Percentiles rank a stretch among this genome's conserved stretches.
Evolutionary conservation across 2,329 filamentous ascomycete genomes (phyloP).

Genomic region (Phoma herbarum): DNA sequence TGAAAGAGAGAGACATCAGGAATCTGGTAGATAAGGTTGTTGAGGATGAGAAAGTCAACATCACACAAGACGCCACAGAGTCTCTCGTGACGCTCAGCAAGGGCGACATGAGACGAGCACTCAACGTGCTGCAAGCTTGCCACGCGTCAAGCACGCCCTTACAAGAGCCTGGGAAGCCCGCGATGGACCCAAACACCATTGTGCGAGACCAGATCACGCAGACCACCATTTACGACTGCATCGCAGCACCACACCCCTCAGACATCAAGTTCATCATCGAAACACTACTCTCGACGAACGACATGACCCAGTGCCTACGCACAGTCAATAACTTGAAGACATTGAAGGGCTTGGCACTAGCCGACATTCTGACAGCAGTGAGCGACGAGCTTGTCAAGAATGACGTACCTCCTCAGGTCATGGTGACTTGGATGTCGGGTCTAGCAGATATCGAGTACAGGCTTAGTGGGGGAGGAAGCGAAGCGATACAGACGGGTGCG

Average conservation of each 20-base stretch:
- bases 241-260: slow-evolving; percentile 90
- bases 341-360: slow-evolving; percentile 84
- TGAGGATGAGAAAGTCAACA: slow-evolving; percentile 84
- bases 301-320: slow-evolving; percentile 87
- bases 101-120: slow-evolving; percentile 92
- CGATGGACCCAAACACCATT: slow-evolving; percentile 64
- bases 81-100: slow-evolving; percentile 87
- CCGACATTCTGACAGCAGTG: slow-evolving; percentile 89
- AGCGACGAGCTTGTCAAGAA: slow-evolving; percentile 83
- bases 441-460: slow-evolving; percentile 93
- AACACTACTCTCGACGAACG: slow-evolving; percentile 82
- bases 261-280: slow-evolving; percentile 86
- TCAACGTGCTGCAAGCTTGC: slow-evolving; percentile 96
- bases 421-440: slow-evolving; percentile 90
- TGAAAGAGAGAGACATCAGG: slow-evolving; percentile 88
- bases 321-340: slow-evolving; percentile 90
- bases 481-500: slow-evolving; percentile 89
- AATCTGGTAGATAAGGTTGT: slow-evolving; percentile 89
- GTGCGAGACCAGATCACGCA: slow-evolving; percentile 88
- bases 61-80: slow-evolving; percentile 80
- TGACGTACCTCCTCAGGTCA: slow-evolving; percentile 84
- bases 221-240: slow-evolving; percentile 94
- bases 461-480: slow-evolving; percentile 84
- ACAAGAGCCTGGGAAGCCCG: slow-evolving; percentile 58
- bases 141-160: slow-evolving; percentile 83